Base-by-base conservation (phyloP, 1,284 basidiomycete genomes). In the Mycena citricolor region DNA sequence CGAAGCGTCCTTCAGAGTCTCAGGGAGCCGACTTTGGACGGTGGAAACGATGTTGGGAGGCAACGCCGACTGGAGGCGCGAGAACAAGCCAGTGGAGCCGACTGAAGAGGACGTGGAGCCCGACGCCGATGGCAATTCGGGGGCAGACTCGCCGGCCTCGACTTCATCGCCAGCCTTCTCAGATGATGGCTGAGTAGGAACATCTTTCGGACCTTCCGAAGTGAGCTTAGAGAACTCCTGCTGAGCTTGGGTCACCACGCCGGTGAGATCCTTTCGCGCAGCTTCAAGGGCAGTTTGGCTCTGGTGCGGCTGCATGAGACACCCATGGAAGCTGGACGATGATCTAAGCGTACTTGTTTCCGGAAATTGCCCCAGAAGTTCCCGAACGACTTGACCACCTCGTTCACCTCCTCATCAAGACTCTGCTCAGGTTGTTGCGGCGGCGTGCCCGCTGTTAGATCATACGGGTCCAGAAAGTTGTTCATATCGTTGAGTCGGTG, bases 341-440 rank as follows among this genome's bases (percentile, higher is more conserved):
- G 2, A 26, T 21, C 30, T 16, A 10, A 43, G 57, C 82, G 56
- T 55, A 85, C 91, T 81, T 92, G 89, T 63, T 86, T 88, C 69
- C 82, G 80, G 59, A 94, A 86, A 13, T 88, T 86, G 35, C 91
- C 90, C 91, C 91, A 95, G 61, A 92, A 85, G 44, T 80, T 74
- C 28, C 83, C 85, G n/a, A 94, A 69, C 56, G 87, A 83, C 16
- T 86, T 87, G 39, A 94, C 79, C 17, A 93, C 90, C 61, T 94
- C 86, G 4, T 76, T 76, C 7, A 95, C 89, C 64, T 94, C 92
- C 55, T 92, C 85, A 59, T 94, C 85, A 37, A 94, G 68, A 44
- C 75, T 80, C 36, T 78, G 83, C 51, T 81, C 77, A 10, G 42
- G 12, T n/a, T 39, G 36, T n/a, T 23, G 47, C 16, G 51, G 46